Evolutionary conservation across 2,329 filamentous ascomycete species (phyloP).

Genomic region (Colletotrichum orchidophilum): DNA sequence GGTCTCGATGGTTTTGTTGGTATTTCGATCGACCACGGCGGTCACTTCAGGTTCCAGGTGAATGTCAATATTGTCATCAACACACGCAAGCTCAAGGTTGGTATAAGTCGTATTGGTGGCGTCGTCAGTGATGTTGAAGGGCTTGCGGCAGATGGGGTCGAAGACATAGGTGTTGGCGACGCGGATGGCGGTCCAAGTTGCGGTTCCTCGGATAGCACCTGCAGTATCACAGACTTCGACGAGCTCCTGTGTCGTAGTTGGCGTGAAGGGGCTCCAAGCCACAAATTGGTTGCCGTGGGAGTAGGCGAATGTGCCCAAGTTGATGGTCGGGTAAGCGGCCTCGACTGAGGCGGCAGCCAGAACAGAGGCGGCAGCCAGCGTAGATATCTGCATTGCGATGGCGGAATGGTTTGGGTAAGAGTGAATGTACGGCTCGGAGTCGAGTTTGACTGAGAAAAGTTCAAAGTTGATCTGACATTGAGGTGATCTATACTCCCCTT

Average conservation of each 20-base stretch:
- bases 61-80: conserved; percentile 5
- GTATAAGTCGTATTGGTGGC: conserved; percentile 3
- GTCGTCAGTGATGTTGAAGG: conserved; percentile 25
- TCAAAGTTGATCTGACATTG: background rate
- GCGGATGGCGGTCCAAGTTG: conserved; percentile 17
- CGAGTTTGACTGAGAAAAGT: no score
- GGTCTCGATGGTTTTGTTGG: conserved; percentile 19
- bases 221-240: background rate
- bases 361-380: background rate
- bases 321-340: conserved; percentile 12
- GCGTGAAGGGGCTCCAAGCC: conserved; percentile 12
- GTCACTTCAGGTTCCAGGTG: background rate
- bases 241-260: conserved; percentile 16
- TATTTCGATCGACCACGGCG: conserved; percentile 7
- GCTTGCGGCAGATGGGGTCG: conserved; percentile 23
- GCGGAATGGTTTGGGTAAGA: no score
- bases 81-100: conserved; percentile 24
- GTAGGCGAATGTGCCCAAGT: conserved; percentile 9
- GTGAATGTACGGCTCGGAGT: background rate
- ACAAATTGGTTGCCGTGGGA: conserved; percentile 19
- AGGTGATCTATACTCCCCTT: background rate
- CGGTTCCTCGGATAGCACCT: conserved; percentile 19
- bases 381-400: conserved; percentile 7
- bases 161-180: conserved; percentile 15
- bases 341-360: conserved; percentile 6